phyloP scores from a whole-genome alignment of 495 filamentous ascomycete species.

The Aspergillus egyptiacus region DNA sequence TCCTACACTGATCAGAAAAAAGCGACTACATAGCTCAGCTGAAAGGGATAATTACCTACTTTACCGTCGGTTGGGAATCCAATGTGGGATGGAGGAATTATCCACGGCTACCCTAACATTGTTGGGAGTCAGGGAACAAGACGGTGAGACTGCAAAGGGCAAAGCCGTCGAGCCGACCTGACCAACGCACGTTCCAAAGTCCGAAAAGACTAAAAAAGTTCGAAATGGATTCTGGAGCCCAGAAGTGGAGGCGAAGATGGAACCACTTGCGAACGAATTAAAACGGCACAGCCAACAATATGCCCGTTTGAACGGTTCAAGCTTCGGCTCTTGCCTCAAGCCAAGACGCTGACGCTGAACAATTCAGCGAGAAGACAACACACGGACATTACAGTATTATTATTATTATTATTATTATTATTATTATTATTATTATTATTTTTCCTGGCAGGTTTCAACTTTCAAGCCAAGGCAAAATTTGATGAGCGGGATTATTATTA shows the following conservation, averaged over 20 bases:
- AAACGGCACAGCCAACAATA: not conserved
- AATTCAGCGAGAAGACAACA: not conserved
- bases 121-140: too few species aligned
- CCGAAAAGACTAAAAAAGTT: not conserved
- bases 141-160: conserved; percentile 1
- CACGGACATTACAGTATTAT: not conserved
- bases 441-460: too few species aligned
- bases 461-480: too few species aligned
- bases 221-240: conserved; percentile 3
- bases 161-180: not conserved
- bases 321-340: conserved; percentile 5
- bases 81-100: not conserved
- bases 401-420: too few species aligned
- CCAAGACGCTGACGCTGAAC: not conserved
- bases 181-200: not conserved
- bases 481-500: too few species aligned
- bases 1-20: too few species aligned
- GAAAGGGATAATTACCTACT: conserved; percentile 3
- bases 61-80: not conserved
- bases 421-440: too few species aligned
- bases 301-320: conserved; percentile 2
- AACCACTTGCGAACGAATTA: not conserved
- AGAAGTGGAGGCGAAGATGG: conserved; percentile 3
- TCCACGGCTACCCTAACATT: too few species aligned
- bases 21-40: conserved; percentile 5